Evolutionary conservation across 306 rosid genomes (phyloP), one percentile per base, ranked within the genome.

Genomic region (Carpinus fangiana): DNA sequence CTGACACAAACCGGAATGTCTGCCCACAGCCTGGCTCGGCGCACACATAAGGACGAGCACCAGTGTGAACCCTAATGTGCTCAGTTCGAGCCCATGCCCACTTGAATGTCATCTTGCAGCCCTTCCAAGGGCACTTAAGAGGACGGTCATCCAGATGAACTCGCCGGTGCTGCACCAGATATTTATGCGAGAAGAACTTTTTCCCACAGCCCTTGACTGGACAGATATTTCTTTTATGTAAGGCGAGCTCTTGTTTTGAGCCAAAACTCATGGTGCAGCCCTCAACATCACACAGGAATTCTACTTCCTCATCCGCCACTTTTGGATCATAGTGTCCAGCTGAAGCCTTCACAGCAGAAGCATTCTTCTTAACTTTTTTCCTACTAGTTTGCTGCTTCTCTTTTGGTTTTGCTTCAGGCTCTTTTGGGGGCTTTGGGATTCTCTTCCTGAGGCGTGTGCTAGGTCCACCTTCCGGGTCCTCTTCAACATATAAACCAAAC

Each of bases 11-110:
- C 77, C 97, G 85, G 90, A 96, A 96, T 50, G 98, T 96, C 87
- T 96, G 99, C 34, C 90, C 98, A 74, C 98, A 93, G 12, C 88
- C 96, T 28, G 92, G 89, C 82, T 96, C 96, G 17, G 87, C 92
- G 55, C 99, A 96, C 12, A 88, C 90, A 73, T 96, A 96, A 51
- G 99, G 99, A 16, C 97, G 96, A 13, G 90, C 97, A 47, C 98
- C 99, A 1, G 98, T 96, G 83, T 96, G 99, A 76, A 96, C 98
- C 78, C 99, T 87, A 70, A 96, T 91, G 87, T 96, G 99, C 72
- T 96, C 99, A 0, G 99, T 96, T 55, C 97, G 96, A 57, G 99
- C 98, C 99, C 99, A 93, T 47, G 99, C 94, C 99, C 98, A 93
- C 86, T 96, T 96, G 92, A 96, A 96, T 51, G 92, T 91, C 99